phyloP scores from a whole-genome alignment of 2,329 filamentous ascomycete species.

The Dryadomyces sulphureus region DNA sequence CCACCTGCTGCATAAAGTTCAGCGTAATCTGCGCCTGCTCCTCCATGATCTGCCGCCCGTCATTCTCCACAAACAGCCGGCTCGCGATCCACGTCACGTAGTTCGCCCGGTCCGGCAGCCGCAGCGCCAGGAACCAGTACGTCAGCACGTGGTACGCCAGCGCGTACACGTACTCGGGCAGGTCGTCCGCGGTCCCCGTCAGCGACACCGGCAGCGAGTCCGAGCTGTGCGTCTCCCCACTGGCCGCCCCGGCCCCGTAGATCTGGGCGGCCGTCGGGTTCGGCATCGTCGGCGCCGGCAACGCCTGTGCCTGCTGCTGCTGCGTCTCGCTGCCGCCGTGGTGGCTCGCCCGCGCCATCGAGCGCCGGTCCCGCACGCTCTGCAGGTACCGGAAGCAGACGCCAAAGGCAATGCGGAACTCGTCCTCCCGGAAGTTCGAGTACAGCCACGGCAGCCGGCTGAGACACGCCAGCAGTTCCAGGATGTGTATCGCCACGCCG shows the following conservation, averaged over 20 bases:
- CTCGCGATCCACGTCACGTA: conserved; percentile 85
- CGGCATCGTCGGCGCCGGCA: background rate
- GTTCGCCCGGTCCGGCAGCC: conserved; percentile 65
- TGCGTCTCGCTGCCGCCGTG: conserved; percentile 1
- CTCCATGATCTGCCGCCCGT: conserved; percentile 62
- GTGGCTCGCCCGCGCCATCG: conserved; percentile 27
- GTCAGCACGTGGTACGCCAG: conserved; percentile 90
- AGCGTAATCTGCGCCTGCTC: conserved; percentile 89
- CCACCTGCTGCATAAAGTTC: conserved; percentile 84
- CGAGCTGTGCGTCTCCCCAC: conserved; percentile 9
- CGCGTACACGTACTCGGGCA: conserved; percentile 87
- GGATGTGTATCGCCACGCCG: conserved; percentile 80
- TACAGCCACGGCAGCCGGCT: conserved; percentile 74
- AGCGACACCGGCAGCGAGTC: conserved; percentile 10
- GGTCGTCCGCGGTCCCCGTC: conserved; percentile 43
- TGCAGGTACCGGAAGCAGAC: conserved; percentile 92
- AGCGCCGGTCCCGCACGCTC: conserved; percentile 59
- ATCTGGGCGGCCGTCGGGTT: background rate
- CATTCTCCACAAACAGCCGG: conserved; percentile 65
- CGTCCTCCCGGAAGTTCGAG: conserved; percentile 77
- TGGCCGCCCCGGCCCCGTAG: background rate
- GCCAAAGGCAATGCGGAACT: conserved; percentile 87
- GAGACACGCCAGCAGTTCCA: conserved; percentile 86
- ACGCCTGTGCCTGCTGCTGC: too few species aligned
- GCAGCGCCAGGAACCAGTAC: conserved; percentile 91